Conservation (phyloP, 2,329 filamentous ascomycete genomes). For the Claviceps digitariae region DNA sequence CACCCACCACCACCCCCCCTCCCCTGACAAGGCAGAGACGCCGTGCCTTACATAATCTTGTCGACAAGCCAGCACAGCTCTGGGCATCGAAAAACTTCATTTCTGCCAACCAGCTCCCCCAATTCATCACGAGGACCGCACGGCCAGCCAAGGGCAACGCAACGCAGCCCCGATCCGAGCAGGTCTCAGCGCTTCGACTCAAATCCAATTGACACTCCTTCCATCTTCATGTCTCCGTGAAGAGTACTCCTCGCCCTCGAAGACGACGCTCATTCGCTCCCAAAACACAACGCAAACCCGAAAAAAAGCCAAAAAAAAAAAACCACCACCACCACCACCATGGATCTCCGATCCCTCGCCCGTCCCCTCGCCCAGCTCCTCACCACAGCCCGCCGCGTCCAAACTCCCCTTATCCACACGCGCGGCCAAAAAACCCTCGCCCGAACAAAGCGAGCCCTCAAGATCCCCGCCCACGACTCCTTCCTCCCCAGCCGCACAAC, state of each 20-base stretch:
- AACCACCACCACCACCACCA: constrained; percentile 7
- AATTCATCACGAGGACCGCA: background rate
- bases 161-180: background rate
- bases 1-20: too few relatives aligned
- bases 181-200: background rate
- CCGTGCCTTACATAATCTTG: background rate
- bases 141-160: background rate
- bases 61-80: background rate
- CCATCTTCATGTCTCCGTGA: background rate
- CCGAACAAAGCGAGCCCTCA: constrained; percentile 43
- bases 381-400: constrained; percentile 11
- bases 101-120: background rate
- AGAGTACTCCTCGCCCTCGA: background rate
- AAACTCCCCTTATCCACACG: constrained; percentile 11
- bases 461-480: constrained; percentile 46
- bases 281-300: background rate
- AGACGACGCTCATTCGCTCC: background rate
- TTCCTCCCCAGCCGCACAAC: constrained; percentile 32
- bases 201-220: background rate
- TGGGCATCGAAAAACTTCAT: background rate
- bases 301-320: constrained; percentile 1
- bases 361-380: constrained; percentile 23
- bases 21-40: background rate
- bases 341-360: constrained; percentile 22
- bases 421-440: constrained; percentile 37